Evolutionary conservation across 352 stramenopile genomes (phyloP), one percentile per base, ranked within the genome.

Genomic region (Peronosclerospora sorghi): DNA sequence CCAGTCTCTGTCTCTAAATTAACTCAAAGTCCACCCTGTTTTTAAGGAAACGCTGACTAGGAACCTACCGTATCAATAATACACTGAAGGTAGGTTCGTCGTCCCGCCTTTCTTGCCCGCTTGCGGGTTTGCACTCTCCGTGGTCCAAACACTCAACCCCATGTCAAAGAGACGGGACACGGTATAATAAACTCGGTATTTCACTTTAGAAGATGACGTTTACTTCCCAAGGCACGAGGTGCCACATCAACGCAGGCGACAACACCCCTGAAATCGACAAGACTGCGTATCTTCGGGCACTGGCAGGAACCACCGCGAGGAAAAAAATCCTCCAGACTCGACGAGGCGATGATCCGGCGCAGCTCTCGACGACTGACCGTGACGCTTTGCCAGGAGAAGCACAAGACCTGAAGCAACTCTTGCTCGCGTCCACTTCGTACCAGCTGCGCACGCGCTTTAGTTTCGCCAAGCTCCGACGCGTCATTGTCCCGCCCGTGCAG

Each of bases 401-500:
- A n/a, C 61, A 54, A 26, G 39, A 34, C 5, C 54, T 71, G 19
- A 67, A 67, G 34, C 28, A 61, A 28, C 35, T 65, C n/a, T 29
- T 65, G 19, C 46, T 59, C 13, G 19, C 49, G 4, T 23, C 38
- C 3, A 29, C 39, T 4, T 54, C 56, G 26, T 43, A 12, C 0
- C 27, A 39, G 5, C 48, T 50, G n/a, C 38, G 26, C 30, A 46
- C 40, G 9, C 58, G 57, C 37, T 80, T 80, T 49, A 65, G 54
- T 30, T 57, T 76, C 18, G 44, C 48, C 8, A 47, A 55, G 32
- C 52, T 80, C 30, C 47, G 54, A 23, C 54, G 52, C 29, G 51
- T 74, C 4, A 65, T 80, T 12, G 40, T 72, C 26, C 48, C 63
- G 29, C 68, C 68, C 7, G 59, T 77, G 35, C 41, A 67, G 44